Percentiles rank a stretch among this genome's conserved stretches.
phyloP scores from a whole-genome alignment of 345 rosid species.

The Aethionema arabicum region DNA sequence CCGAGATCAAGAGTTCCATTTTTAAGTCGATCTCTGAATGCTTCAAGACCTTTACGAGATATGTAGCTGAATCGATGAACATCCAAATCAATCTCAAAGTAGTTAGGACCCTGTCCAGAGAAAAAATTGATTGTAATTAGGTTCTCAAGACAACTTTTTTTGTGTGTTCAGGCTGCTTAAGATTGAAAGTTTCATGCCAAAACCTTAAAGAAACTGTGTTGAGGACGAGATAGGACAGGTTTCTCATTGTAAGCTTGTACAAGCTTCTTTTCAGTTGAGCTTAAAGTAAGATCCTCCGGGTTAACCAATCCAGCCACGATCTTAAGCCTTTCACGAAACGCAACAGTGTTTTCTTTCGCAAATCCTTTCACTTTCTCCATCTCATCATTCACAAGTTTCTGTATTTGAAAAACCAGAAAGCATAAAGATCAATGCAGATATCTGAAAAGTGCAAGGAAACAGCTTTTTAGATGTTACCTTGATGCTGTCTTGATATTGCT shows the following conservation, averaged over 20 bases:
- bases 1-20: conserved; percentile 77
- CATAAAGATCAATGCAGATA: conserved; percentile 4
- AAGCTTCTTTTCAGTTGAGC: conserved; percentile 83
- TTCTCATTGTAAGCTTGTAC: conserved; percentile 82
- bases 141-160: not conserved
- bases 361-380: conserved; percentile 86
- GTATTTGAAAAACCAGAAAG: conserved; percentile 3
- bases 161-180: conserved; percentile 3
- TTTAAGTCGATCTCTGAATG: conserved; percentile 78
- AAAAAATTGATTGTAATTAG: not conserved
- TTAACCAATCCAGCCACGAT: conserved; percentile 78
- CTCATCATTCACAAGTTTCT: conserved; percentile 86
- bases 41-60: conserved; percentile 86
- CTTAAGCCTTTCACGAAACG: conserved; percentile 90
- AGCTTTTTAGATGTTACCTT: conserved; percentile 44
- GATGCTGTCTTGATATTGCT: conserved; percentile 63
- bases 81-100: conserved; percentile 94
- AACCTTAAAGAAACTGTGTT: conserved; percentile 75
- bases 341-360: conserved; percentile 65
- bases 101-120: conserved; percentile 65
- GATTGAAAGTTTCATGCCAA: not conserved
- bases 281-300: conserved; percentile 75
- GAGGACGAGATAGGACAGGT: conserved; percentile 96
- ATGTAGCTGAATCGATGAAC: conserved; percentile 91
- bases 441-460: conserved; percentile 1